Percentiles rank a stretch among this genome's conserved stretches.
phyloP scores from a whole-genome alignment of 1,139 yeast species.

The Scheffersomyces segobiensis region DNA sequence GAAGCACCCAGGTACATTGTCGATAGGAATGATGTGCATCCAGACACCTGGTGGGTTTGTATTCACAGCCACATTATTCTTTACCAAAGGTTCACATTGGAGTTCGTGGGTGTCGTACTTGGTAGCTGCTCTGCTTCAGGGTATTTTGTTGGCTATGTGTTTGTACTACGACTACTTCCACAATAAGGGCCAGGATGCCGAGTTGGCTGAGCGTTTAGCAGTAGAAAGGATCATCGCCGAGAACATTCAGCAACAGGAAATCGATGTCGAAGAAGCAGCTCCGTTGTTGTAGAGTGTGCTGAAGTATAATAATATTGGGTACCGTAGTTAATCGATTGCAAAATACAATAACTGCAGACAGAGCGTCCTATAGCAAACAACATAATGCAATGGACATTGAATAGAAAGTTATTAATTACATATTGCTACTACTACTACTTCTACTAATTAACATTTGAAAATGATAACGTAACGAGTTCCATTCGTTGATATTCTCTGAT shows the following conservation, averaged over 20 bases:
- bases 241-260: conserved; percentile 14
- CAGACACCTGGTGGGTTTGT: conserved; percentile 90
- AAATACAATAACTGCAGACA: background rate
- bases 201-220: conserved; percentile 30
- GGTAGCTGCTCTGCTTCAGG: conserved; percentile 71
- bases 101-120: conserved; percentile 83
- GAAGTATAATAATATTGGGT: background rate
- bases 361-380: background rate
- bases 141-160: conserved; percentile 52
- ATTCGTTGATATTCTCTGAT: background rate
- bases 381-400: background rate
- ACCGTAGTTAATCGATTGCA: background rate
- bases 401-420: background rate
- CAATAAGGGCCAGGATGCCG: conserved; percentile 28
- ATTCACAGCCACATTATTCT: conserved; percentile 69
- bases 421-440: background rate
- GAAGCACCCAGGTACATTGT: conserved; percentile 79
- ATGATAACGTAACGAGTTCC: too few species aligned
- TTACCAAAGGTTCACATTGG: conserved; percentile 81
- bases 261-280: background rate
- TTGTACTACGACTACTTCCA: conserved; percentile 42
- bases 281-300: background rate
- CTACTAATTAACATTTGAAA: too few species aligned
- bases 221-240: conserved; percentile 34
- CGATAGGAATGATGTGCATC: conserved; percentile 78